Conservation (phyloP, 768 basidiomycete genomes). For the Phaeotremella fagi region DNA sequence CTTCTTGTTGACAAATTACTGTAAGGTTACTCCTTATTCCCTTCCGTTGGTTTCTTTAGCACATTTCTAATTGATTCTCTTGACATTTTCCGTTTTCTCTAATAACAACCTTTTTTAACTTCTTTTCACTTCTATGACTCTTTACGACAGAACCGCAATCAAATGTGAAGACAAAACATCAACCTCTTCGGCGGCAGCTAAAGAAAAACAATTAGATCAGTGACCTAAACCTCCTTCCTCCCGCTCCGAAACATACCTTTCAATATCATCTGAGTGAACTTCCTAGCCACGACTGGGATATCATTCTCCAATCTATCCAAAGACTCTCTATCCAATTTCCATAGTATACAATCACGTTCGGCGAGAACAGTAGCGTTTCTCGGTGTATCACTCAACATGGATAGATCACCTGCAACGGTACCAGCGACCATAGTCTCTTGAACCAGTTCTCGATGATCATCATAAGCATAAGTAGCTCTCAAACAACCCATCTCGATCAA, state of each 20-base stretch:
- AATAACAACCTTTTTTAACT: no score
- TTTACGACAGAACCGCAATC: conserved; percentile 38
- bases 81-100: no score
- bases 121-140: neutral
- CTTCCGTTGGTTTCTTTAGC: no score
- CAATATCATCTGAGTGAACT: conserved; percentile 46
- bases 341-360: conserved; percentile 71
- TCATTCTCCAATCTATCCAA: conserved; percentile 65
- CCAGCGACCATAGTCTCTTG: conserved; percentile 93
- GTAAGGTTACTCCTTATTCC: no score
- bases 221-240: neutral
- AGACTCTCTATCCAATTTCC: conserved; percentile 65
- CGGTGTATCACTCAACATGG: conserved; percentile 69
- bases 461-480: conserved; percentile 74
- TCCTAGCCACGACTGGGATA: conserved; percentile 52
- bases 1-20: no score
- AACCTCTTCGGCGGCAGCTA: conserved; percentile 43
- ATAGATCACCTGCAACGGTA: conserved; percentile 84
- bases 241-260: conserved; percentile 36
- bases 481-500: conserved; percentile 83
- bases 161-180: conserved; percentile 40
- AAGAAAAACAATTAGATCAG: neutral
- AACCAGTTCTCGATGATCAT: conserved; percentile 61
- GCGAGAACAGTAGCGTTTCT: conserved; percentile 82
- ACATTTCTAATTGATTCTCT: no score